These are phyloP conservation scores for Phylloporus sp. DNA, from an alignment of 1,284 basidiomycete species.

Conservation along the genomic window DNA sequence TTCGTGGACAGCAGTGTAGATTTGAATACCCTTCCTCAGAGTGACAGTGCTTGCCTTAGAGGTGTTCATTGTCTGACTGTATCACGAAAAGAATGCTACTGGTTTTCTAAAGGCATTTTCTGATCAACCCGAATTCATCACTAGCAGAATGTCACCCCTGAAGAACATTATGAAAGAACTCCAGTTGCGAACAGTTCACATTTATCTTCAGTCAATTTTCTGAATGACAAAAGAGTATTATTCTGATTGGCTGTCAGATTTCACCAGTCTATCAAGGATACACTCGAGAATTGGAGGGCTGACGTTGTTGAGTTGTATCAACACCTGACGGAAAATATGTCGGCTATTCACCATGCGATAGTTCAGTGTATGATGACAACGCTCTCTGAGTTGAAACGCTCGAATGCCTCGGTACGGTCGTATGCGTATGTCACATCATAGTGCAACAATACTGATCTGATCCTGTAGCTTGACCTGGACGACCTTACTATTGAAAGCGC, in stretches of 20 bases:
- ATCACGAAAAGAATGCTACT: constrained; percentile 82
- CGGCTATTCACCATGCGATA: constrained; percentile 90
- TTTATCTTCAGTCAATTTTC: constrained; percentile 81
- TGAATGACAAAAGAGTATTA: background rate
- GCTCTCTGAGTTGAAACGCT: constrained; percentile 88
- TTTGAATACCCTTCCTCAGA: constrained; percentile 44
- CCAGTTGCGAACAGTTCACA: constrained; percentile 84
- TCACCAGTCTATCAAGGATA: constrained; percentile 83
- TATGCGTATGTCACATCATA: background rate
- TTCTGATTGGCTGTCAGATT: constrained; percentile 59
- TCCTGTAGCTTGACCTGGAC: constrained; percentile 85
- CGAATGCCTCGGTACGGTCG: constrained; percentile 67
- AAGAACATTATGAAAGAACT: constrained; percentile 94
- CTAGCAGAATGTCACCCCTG: constrained; percentile 88
- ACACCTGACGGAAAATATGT: constrained; percentile 85
- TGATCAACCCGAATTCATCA: constrained; percentile 95
- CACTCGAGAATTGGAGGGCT: constrained; percentile 80
- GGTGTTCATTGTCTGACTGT: constrained; percentile 90
- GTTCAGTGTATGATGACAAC: constrained; percentile 96
- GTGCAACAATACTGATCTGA: background rate
- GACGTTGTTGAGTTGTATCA: constrained; percentile 95
- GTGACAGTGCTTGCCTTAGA: constrained; percentile 86
- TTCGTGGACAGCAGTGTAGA: background rate
- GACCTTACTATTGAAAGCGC: constrained; percentile 94
- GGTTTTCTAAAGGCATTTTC: constrained; percentile 98